Percentiles rank a stretch among this genome's conserved stretches.
phyloP scores from a whole-genome alignment of 805 yeast genomes.

The Starmera dryadoides region DNA sequence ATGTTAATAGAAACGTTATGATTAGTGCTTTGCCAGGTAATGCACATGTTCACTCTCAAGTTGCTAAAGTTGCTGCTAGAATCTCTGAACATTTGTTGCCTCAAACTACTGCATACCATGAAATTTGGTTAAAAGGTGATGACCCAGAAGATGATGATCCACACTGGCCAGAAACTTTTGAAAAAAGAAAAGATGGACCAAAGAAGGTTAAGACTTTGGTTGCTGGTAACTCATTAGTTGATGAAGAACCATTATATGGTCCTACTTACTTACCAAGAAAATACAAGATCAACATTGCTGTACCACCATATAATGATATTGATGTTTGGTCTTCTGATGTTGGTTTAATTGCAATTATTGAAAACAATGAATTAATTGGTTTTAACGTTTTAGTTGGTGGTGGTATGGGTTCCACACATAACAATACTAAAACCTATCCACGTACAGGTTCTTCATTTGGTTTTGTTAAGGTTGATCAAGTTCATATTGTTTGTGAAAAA shows the following conservation, averaged over 20 bases:
- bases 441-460: conserved; percentile 89
- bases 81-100: conserved; percentile 85
- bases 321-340: conserved; percentile 95
- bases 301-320: conserved; percentile 94
- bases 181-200: conserved; percentile 66
- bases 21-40: conserved; percentile 83
- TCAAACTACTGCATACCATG: conserved; percentile 91
- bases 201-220: conserved; percentile 75
- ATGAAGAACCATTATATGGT: conserved; percentile 83
- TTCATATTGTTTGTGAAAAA: conserved; percentile 78
- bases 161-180: conserved; percentile 59
- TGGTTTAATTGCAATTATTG: conserved; percentile 83
- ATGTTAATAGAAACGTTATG: conserved; percentile 95
- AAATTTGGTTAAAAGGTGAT: conserved; percentile 88
- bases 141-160: conserved; percentile 61
- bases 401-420: conserved; percentile 98
- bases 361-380: conserved; percentile 56
- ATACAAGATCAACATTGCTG: conserved; percentile 89
- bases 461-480: conserved; percentile 57
- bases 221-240: conserved; percentile 78
- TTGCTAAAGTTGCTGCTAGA: conserved; percentile 51
- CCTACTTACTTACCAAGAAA: conserved; percentile 88
- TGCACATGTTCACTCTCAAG: conserved; percentile 72
- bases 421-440: conserved; percentile 94
- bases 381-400: conserved; percentile 92